Conservation (phyloP, 169 alveolate species). For the Eimeria falciformis region DNA sequence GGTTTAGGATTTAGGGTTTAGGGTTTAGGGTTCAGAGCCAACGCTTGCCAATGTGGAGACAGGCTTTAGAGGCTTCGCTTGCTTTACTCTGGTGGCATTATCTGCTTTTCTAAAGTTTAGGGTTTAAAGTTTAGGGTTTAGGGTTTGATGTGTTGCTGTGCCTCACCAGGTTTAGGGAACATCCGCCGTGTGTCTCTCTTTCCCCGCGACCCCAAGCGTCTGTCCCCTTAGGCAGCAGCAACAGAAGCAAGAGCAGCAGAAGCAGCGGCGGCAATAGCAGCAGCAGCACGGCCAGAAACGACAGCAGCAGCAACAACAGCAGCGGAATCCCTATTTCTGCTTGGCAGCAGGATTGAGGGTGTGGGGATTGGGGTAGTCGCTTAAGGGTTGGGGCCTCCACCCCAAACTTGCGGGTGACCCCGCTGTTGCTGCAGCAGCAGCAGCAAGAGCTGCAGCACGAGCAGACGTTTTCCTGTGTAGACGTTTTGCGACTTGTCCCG, state of each 20-base stretch:
- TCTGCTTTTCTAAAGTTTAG: not conserved
- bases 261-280: too few species aligned
- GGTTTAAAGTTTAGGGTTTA: not conserved
- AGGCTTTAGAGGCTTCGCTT: too few species aligned
- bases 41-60: too few species aligned
- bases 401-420: too few species aligned
- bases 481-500: not conserved
- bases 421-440: not conserved
- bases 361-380: not conserved
- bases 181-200: conserved; percentile 97
- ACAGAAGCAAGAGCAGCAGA: too few species aligned
- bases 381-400: too few species aligned
- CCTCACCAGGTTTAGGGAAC: conserved; percentile 93
- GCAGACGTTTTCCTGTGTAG: not conserved
- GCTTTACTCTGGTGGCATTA: not conserved
- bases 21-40: too few species aligned
- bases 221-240: conserved; percentile 89
- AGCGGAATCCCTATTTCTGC: not conserved
- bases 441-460: too few species aligned
- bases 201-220: conserved; percentile 99
- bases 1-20: too few species aligned
- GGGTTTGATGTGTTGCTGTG: conserved; percentile 45
- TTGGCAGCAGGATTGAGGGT: not conserved
- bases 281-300: not conserved
- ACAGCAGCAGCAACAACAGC: not conserved